These are phyloP conservation scores for Acanthochlamys bracteata DNA, from an alignment of 106 monocot species.

Conservation along the genomic window DNA sequence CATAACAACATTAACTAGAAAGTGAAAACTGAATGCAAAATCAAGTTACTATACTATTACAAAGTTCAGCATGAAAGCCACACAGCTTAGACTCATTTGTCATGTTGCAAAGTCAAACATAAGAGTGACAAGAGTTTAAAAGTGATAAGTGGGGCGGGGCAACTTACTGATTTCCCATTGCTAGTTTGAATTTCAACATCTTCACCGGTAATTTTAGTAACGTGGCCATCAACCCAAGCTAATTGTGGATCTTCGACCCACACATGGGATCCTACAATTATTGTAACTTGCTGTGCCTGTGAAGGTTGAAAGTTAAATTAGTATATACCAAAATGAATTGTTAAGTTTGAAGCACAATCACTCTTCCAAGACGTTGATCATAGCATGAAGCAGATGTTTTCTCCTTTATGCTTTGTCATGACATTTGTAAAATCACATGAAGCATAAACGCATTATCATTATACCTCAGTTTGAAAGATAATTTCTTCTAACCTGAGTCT, in stretches of 20 bases:
- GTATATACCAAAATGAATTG: not conserved
- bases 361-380: too few species aligned
- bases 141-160: not conserved
- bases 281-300: constrained; percentile 47
- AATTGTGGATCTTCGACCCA: constrained; percentile 70
- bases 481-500: too few species aligned
- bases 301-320: not conserved
- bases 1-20: too few species aligned
- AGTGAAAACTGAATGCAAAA: too few species aligned
- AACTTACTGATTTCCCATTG: constrained; percentile 58
- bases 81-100: not conserved
- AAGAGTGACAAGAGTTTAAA: not conserved
- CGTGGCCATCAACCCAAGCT: constrained; percentile 83
- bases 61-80: not conserved
- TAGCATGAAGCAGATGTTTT: too few species aligned
- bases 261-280: constrained; percentile 78
- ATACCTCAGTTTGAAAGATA: too few species aligned
- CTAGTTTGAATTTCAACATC: constrained; percentile 58
- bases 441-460: too few species aligned
- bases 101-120: not conserved
- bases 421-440: too few species aligned
- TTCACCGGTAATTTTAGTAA: constrained; percentile 54
- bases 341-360: not conserved
- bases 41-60: too few species aligned
- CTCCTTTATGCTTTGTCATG: too few species aligned